phyloP scores from a whole-genome alignment of 352 stramenopile species.

The Elongisporangium anandrum region DNA sequence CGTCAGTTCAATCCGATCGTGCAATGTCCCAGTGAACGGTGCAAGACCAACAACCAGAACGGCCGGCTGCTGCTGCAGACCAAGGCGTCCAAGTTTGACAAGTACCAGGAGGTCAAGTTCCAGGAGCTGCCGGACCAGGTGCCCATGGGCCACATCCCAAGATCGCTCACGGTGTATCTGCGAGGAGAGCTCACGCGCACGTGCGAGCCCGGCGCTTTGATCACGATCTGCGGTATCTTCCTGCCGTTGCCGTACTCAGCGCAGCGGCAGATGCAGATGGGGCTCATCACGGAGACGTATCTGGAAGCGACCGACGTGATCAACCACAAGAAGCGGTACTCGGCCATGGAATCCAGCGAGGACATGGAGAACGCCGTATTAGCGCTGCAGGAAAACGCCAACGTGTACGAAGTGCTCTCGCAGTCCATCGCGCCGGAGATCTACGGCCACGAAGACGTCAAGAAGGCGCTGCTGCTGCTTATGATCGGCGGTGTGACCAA shows the following conservation, averaged over 20 bases:
- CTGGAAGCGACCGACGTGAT: conserved; percentile 94
- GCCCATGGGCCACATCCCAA: conserved; percentile 97
- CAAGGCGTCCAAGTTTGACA: conserved; percentile 97
- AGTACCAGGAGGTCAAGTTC: conserved; percentile 99
- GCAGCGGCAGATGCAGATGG: conserved; percentile 95
- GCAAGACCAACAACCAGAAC: conserved; percentile 72
- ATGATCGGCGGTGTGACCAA: conserved; percentile 93
- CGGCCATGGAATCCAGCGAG: conserved; percentile 87
- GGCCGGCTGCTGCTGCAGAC: conserved; percentile 93
- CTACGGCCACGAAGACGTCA: conserved; percentile 99
- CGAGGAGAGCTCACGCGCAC: conserved; percentile 92
- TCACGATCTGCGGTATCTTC: conserved; percentile 97
- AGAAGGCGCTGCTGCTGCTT: conserved; percentile 97
- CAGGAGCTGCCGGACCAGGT: conserved; percentile 93
- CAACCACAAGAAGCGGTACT: conserved; percentile 98
- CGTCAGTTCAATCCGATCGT: conserved; percentile 94
- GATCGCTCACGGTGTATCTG: conserved; percentile 90
- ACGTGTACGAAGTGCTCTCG: conserved; percentile 93
- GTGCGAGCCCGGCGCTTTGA: conserved; percentile 93
- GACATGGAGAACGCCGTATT: conserved; percentile 79
- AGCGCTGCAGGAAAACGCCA: conserved; percentile 57
- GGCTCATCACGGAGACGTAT: conserved; percentile 97
- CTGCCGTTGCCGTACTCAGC: conserved; percentile 90
- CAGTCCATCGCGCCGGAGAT: conserved; percentile 98
- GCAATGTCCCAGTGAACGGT: conserved; percentile 88